A percentile compares a stretch with the other conserved stretches of the same genome.
phyloP scores from a whole-genome alignment of 2,329 filamentous ascomycete genomes.

The Fusarium praegraminearum region DNA sequence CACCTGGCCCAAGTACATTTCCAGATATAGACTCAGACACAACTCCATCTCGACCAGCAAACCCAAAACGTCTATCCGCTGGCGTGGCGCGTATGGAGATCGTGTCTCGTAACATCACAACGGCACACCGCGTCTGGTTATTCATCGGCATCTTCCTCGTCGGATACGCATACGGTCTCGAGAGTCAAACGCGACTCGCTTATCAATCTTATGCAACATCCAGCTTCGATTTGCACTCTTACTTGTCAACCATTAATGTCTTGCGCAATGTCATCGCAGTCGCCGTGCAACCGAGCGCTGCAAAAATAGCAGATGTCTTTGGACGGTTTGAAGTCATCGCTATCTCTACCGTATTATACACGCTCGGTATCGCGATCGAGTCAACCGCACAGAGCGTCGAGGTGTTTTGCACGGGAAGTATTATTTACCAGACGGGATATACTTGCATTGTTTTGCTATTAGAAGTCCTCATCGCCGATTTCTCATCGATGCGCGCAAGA shows the following conservation, averaged over 20 bases:
- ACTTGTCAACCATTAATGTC: constrained; percentile 69
- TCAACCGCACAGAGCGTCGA: constrained; percentile 61
- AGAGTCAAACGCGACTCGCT: constrained; percentile 63
- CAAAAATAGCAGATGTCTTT: constrained; percentile 73
- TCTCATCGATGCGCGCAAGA: constrained; percentile 69
- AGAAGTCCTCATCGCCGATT: constrained; percentile 71
- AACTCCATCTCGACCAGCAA: background rate
- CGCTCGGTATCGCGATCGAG: constrained; percentile 66
- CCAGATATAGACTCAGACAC: background rate
- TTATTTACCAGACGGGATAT: constrained; percentile 70
- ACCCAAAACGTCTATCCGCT: constrained; percentile 33
- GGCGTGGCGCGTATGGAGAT: constrained; percentile 67
- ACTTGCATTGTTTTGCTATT: constrained; percentile 68
- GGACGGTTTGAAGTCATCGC: constrained; percentile 70
- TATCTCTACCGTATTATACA: constrained; percentile 68
- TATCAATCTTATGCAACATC: constrained; percentile 69
- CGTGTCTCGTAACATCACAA: constrained; percentile 60
- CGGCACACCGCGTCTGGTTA: constrained; percentile 61
- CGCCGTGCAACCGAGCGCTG: constrained; percentile 68
- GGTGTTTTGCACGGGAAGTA: constrained; percentile 64
- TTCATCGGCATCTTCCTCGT: constrained; percentile 70
- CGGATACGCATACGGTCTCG: constrained; percentile 70
- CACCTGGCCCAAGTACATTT: background rate
- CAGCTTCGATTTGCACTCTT: constrained; percentile 64
- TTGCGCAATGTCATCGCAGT: constrained; percentile 70